These are phyloP conservation scores for Phytopythium aichiense DNA, from an alignment of 352 stramenopile species.

Conservation along the genomic window DNA sequence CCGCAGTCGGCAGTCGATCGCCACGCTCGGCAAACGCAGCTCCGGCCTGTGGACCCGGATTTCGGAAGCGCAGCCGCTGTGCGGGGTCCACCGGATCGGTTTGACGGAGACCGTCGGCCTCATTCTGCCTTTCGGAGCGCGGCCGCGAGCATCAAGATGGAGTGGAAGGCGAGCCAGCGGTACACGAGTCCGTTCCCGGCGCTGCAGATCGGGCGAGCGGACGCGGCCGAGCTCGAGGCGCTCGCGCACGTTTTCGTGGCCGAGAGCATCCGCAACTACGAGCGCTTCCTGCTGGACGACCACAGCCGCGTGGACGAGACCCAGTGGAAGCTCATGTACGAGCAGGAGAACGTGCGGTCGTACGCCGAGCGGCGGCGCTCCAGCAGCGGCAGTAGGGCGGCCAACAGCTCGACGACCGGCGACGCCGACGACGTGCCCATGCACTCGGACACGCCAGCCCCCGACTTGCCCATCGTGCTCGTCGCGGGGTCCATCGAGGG, in stretches of 20 bases:
- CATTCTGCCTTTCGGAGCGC: neutral
- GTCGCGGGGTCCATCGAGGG: slow-evolving; percentile 29
- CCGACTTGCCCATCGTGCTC: slow-evolving; percentile 24
- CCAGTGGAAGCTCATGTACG: slow-evolving; percentile 36
- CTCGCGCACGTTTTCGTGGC: slow-evolving; percentile 28
- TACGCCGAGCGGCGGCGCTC: slow-evolving; percentile 18
- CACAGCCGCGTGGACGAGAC: slow-evolving; percentile 16
- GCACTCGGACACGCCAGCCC: slow-evolving; percentile 9
- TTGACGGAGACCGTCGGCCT: too few species aligned
- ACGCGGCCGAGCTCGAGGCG: slow-evolving; percentile 20
- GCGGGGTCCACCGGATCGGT: too few species aligned
- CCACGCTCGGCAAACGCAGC: too few species aligned
- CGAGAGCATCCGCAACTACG: slow-evolving; percentile 24
- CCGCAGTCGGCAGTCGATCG: too few species aligned
- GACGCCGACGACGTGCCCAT: slow-evolving; percentile 6
- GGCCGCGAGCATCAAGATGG: slow-evolving; percentile 6
- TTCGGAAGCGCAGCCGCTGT: too few species aligned
- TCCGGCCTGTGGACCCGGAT: too few species aligned
- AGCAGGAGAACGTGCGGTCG: slow-evolving; percentile 29
- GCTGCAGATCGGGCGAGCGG: slow-evolving; percentile 18
- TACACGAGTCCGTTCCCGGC: slow-evolving; percentile 26
- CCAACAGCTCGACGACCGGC: neutral
- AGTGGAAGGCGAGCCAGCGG: slow-evolving; percentile 19
- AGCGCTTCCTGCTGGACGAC: slow-evolving; percentile 20
- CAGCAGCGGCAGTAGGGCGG: neutral